Conservation (phyloP, 2,329 filamentous ascomycete species). For the Lachnellula hyalina region DNA sequence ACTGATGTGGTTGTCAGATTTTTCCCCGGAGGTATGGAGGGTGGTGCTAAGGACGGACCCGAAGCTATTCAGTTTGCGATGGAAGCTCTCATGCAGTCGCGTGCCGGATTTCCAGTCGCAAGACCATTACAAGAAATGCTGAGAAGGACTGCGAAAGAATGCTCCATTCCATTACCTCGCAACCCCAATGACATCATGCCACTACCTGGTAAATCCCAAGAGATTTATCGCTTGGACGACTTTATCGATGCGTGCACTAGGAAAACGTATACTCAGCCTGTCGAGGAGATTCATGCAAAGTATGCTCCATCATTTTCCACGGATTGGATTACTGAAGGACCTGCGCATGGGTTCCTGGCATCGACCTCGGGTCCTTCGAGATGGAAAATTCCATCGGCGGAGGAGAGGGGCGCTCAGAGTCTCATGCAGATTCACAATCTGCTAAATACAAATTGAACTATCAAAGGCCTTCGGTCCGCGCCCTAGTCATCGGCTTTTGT, state of each 20-base stretch:
- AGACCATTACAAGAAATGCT: slow-evolving; percentile 30
- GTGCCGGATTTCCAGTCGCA: slow-evolving; percentile 27
- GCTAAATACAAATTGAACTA: slow-evolving; percentile 23
- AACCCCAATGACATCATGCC: slow-evolving; percentile 19
- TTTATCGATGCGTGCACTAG: slow-evolving; percentile 31
- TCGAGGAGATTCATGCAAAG: slow-evolving; percentile 25
- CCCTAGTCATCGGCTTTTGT: background rate
- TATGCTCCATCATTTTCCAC: slow-evolving; percentile 27
- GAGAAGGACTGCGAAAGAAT: slow-evolving; percentile 22
- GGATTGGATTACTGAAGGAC: slow-evolving; percentile 22
- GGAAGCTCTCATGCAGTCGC: slow-evolving; percentile 27
- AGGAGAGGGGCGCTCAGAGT: slow-evolving; percentile 24
- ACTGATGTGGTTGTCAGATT: slow-evolving; percentile 29
- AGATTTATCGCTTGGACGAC: slow-evolving; percentile 26
- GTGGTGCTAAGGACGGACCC: slow-evolving; percentile 20
- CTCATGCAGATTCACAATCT: slow-evolving; percentile 31
- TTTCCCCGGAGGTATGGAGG: slow-evolving; percentile 24
- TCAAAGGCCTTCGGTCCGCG: background rate
- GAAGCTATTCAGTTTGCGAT: slow-evolving; percentile 28
- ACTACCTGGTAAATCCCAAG: slow-evolving; percentile 2
- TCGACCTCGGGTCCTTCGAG: slow-evolving; percentile 4
- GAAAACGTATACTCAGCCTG: slow-evolving; percentile 27
- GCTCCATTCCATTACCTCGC: slow-evolving; percentile 19
- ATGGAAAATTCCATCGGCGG: slow-evolving; percentile 13
- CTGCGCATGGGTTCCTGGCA: slow-evolving; percentile 19